Conservation (phyloP, 2,329 filamentous ascomycete species). For the Aspergillus calidoustus region DNA sequence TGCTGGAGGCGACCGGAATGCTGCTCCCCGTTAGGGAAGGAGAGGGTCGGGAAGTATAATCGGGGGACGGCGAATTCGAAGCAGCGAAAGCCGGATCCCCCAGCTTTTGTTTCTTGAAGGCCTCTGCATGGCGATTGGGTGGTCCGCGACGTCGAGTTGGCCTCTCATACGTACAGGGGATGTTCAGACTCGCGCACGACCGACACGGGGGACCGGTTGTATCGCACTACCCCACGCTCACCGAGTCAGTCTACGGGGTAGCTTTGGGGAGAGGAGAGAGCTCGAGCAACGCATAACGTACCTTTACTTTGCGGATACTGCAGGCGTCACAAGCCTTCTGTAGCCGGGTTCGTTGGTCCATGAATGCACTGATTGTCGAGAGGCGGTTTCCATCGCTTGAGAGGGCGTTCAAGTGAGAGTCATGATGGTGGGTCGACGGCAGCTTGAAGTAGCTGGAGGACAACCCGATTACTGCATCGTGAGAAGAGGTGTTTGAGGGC, state of each 20-base stretch:
- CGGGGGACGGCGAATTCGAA: slow-evolving; percentile 49
- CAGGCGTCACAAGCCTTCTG: slow-evolving; percentile 59
- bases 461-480: slow-evolving; percentile 6
- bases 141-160: slow-evolving; percentile 67
- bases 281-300: slow-evolving; percentile 32
- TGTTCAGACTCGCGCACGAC: slow-evolving; percentile 67
- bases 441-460: slow-evolving; percentile 13
- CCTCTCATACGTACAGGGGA: slow-evolving; percentile 69
- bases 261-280: neutral
- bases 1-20: slow-evolving; percentile 43
- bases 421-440: slow-evolving; percentile 19
- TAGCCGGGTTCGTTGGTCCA: slow-evolving; percentile 48
- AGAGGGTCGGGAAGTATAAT: slow-evolving; percentile 48
- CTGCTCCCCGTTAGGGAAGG: slow-evolving; percentile 21
- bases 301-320: slow-evolving; percentile 59
- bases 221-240: slow-evolving; percentile 58
- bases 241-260: slow-evolving; percentile 17
- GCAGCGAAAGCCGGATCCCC: slow-evolving; percentile 42
- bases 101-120: slow-evolving; percentile 65
- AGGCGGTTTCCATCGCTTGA: slow-evolving; percentile 26
- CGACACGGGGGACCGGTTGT: slow-evolving; percentile 68
- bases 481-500: neutral
- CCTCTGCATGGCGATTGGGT: slow-evolving; percentile 69
- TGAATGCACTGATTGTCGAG: slow-evolving; percentile 27
- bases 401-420: slow-evolving; percentile 23